A percentile compares a stretch with the other conserved stretches of the same genome.
These are phyloP conservation scores for Setaria viridis DNA, from an alignment of 202 grass and related monocot genomes.

Conservation along the genomic window DNA sequence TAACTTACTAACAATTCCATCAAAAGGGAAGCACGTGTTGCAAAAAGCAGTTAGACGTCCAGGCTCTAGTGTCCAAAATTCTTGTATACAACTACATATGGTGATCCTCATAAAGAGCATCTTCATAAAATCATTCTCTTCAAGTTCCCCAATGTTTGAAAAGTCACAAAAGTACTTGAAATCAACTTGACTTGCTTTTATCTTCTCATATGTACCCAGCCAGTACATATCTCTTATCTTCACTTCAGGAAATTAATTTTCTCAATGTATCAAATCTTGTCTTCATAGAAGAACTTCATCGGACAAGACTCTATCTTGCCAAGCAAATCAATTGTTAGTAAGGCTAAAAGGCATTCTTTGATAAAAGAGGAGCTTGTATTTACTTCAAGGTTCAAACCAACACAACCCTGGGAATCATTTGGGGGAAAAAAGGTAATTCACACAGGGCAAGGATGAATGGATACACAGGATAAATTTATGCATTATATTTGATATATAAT, in stretches of 20 bases:
- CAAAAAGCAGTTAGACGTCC: slow-evolving; percentile 66
- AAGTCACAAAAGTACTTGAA: slow-evolving; percentile 75
- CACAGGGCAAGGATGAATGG: slow-evolving; percentile 29
- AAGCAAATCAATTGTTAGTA: slow-evolving; percentile 76
- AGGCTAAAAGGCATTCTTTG: slow-evolving; percentile 59
- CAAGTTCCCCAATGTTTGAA: slow-evolving; percentile 63
- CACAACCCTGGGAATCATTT: slow-evolving; percentile 63
- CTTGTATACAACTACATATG: slow-evolving; percentile 63
- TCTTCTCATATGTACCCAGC: slow-evolving; percentile 76
- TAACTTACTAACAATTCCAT: slow-evolving; percentile 71
- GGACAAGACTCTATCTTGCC: slow-evolving; percentile 76
- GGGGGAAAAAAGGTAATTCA: slow-evolving; percentile 35
- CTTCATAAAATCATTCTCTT: slow-evolving; percentile 71
- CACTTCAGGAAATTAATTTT: slow-evolving; percentile 76
- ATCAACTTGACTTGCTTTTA: slow-evolving; percentile 72
- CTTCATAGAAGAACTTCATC: slow-evolving; percentile 78
- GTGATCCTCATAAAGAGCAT: slow-evolving; percentile 65
- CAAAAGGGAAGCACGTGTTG: slow-evolving; percentile 62
- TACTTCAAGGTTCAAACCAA: slow-evolving; percentile 76
- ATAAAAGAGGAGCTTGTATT: slow-evolving; percentile 62
- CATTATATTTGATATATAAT: neutral
- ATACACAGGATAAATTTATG: slow-evolving; percentile 14
- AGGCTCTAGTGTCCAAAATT: slow-evolving; percentile 64
- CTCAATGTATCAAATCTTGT: slow-evolving; percentile 71
- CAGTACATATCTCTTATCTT: slow-evolving; percentile 63